A percentile compares a stretch with the other conserved stretches of the same genome.
Conservation (phyloP, 2,329 filamentous ascomycete species). For the Verticillium albo-atrum region DNA sequence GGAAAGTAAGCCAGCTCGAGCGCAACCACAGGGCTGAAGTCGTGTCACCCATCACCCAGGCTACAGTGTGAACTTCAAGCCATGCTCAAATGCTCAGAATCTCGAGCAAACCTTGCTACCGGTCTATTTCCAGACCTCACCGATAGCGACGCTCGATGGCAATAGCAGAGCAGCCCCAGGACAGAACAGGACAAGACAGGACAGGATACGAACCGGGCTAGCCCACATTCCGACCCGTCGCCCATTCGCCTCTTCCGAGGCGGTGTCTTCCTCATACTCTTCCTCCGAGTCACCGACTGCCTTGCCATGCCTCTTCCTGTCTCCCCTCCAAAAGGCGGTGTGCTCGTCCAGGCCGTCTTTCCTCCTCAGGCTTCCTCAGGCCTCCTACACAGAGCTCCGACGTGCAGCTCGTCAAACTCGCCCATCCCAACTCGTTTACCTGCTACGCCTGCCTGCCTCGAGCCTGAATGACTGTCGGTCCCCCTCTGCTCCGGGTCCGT, state of each 20-base stretch:
- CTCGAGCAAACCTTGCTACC: too few relatives aligned
- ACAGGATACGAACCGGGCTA: neutral
- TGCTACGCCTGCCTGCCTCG: neutral
- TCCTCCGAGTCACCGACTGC: neutral
- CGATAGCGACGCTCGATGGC: neutral
- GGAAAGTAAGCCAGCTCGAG: neutral
- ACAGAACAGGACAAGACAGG: neutral
- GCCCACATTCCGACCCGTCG: neutral
- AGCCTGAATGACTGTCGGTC: neutral
- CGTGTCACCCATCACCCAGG: neutral
- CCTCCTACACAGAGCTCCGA: neutral
- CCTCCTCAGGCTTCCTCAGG: neutral
- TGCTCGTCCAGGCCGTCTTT: neutral
- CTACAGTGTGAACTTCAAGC: too few relatives aligned
- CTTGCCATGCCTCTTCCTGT: neutral
- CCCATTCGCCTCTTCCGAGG: neutral
- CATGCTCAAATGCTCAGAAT: too few relatives aligned
- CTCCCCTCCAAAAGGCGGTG: neutral
- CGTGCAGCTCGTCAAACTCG: neutral
- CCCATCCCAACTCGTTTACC: neutral
- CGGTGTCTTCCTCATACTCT: neutral
- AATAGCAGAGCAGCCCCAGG: neutral
- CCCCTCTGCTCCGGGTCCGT: too few relatives aligned
- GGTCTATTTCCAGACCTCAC: neutral
- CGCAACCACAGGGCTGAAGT: neutral